Evolutionary conservation across 1,139 yeast genomes (phyloP), one percentile per base, ranked within the genome.

Genomic region (Debaryomyces fabryi): DNA sequence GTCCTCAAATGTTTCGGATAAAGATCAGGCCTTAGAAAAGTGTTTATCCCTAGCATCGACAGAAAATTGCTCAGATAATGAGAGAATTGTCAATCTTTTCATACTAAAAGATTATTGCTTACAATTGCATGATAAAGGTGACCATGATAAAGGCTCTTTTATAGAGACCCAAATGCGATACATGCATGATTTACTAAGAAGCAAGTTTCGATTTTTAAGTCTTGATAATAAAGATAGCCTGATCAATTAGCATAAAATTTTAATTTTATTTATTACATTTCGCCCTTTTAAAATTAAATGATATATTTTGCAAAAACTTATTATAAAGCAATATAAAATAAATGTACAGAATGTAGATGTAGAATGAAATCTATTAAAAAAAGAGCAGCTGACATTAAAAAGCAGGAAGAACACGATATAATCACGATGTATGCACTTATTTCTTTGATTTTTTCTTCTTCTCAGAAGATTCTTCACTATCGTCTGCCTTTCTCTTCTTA

Each of bases 401-500:
- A 16, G 34, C 27, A 37, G 46, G 34, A 39, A 34, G 42, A 40
- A 42, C 42, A 38, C 39, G 48, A 24, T 43, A 49, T 37, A 20
- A 48, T 40, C 24, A 43, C 23, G 27, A 37, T 33, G 15, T 40
- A 30, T 40, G 36, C 35, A 24, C 36, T 51, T 49, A 49, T 41
- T 51, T 60, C 75, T 82, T 82, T 27, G 69, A 60, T 57, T 69
- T 67, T 55, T 69, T 69, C 63, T 67, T 65, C 64, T 77, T 77
- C 58, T 77, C 79, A 48, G 72, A 75, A 53, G 74, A 76, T 56
- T 78, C 79, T 52, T 77, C 85, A 43, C 72, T 82, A 48, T 81
- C 86, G 49, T 81, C 86, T 50, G 82, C 86, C 62, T 82, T 81
- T 66, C 83, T 80, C 63, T 71, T 65, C 65, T 71, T 63, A 44